Conservation (phyloP, 495 filamentous ascomycete genomes). For the Chaetomium cochliodes region DNA sequence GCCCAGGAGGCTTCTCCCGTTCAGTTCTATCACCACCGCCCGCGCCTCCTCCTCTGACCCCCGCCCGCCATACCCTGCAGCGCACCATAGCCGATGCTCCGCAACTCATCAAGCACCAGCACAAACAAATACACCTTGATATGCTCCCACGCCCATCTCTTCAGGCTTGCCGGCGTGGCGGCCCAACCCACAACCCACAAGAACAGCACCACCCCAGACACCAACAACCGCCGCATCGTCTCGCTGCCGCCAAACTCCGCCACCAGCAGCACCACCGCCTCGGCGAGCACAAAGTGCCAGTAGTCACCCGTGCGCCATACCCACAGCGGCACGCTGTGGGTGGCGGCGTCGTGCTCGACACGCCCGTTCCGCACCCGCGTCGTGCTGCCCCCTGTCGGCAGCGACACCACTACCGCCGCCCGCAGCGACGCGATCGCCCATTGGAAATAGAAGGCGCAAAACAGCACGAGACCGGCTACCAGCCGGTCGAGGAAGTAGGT, state of each 20-base stretch:
- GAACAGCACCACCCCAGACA: neutral
- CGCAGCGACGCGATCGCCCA: slow-evolving; percentile 24
- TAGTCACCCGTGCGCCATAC: neutral
- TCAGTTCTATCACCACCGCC: slow-evolving; percentile 1
- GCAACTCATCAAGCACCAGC: slow-evolving; percentile 26
- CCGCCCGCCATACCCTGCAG: neutral
- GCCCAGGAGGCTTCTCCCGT: too few species aligned
- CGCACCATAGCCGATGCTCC: neutral
- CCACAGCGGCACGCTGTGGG: neutral
- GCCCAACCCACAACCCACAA: slow-evolving; percentile 24
- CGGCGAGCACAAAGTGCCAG: neutral
- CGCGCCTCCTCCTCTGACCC: neutral
- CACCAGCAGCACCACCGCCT: slow-evolving; percentile 13
- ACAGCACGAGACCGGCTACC: slow-evolving; percentile 21
- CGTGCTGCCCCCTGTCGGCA: slow-evolving; percentile 11
- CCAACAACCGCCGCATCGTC: slow-evolving; percentile 19
- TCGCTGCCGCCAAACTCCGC: slow-evolving; percentile 22
- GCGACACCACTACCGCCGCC: neutral
- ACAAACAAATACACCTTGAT: slow-evolving; percentile 19
- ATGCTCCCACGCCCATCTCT: slow-evolving; percentile 29
- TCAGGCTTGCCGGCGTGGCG: slow-evolving; percentile 22
- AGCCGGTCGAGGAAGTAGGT: slow-evolving; percentile 20
- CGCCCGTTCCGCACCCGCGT: slow-evolving; percentile 19
- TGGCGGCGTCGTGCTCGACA: neutral
- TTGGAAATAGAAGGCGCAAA: slow-evolving; percentile 28